Percentiles rank a stretch among this genome's conserved stretches.
phyloP scores from a whole-genome alignment of 1,139 yeast species.

The Yamadazyma sp. region DNA sequence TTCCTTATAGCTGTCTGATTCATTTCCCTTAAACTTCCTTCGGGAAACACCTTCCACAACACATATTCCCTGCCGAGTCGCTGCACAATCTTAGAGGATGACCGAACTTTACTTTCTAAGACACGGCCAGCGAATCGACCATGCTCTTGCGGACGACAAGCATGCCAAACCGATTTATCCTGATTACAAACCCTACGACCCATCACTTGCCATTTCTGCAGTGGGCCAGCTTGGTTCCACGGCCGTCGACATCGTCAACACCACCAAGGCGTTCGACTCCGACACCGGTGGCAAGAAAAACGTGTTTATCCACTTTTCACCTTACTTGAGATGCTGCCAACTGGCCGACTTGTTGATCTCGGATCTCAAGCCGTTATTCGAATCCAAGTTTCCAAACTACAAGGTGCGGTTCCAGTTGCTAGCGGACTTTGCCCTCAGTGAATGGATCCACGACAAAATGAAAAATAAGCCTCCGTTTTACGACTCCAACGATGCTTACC shows the following conservation, averaged over 20 bases:
- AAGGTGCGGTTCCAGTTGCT: constrained; percentile 41
- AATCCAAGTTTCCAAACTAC: constrained; percentile 28
- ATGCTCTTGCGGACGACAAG: constrained; percentile 28
- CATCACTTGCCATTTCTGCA: constrained; percentile 36
- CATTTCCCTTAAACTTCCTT: no score
- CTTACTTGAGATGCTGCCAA: constrained; percentile 48
- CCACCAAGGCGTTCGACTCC: constrained; percentile 25
- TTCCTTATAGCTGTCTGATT: no score
- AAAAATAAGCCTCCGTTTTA: constrained; percentile 43
- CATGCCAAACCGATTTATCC: constrained; percentile 27
- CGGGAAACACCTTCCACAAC: no score
- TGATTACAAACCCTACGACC: constrained; percentile 40
- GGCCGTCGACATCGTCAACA: constrained; percentile 29
- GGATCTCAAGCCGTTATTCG: constrained; percentile 26
- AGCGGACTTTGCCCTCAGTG: constrained; percentile 49
- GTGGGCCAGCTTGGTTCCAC: constrained; percentile 29
- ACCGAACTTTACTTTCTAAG: constrained; percentile 45
- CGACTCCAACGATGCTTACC: constrained; percentile 49
- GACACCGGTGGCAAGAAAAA: constrained; percentile 28
- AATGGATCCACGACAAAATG: constrained; percentile 52
- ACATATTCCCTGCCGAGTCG: no score
- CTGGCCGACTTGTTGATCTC: constrained; percentile 43
- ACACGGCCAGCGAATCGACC: constrained; percentile 48
- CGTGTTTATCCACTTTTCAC: constrained; percentile 44
- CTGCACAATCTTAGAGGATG: constrained; percentile 3